Conservation (phyloP, 495 filamentous ascomycete species). For the Chlorociboria aeruginascens region DNA sequence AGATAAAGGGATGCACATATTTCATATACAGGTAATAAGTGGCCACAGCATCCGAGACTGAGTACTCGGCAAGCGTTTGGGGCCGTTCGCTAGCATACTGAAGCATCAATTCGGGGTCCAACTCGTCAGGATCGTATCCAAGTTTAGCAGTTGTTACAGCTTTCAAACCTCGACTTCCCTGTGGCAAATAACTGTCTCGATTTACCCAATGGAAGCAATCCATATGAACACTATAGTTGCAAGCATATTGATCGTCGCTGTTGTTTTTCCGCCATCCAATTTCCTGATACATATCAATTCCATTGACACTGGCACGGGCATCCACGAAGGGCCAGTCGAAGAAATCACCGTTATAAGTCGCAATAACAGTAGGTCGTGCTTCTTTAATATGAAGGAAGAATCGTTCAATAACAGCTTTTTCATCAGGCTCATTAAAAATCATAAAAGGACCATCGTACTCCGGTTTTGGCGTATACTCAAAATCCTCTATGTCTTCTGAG, state of each 20-base stretch:
- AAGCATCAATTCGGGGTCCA: slow-evolving; percentile 97
- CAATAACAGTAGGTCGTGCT: slow-evolving; percentile 88
- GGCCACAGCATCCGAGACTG: slow-evolving; percentile 95
- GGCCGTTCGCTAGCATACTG: slow-evolving; percentile 84
- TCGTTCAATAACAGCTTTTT: slow-evolving; percentile 74
- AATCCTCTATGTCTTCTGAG: slow-evolving; percentile 93
- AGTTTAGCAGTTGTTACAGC: slow-evolving; percentile 96
- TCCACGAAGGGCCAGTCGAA: slow-evolving; percentile 99
- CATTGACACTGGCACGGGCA: slow-evolving; percentile 76
- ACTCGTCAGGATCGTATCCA: slow-evolving; percentile 95
- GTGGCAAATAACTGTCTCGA: slow-evolving; percentile 93
- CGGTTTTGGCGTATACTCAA: slow-evolving; percentile 94
- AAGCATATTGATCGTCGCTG: slow-evolving; percentile 84
- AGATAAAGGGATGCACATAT: slow-evolving; percentile 99
- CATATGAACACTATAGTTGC: slow-evolving; percentile 93
- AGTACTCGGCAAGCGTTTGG: slow-evolving; percentile 93
- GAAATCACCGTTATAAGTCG: slow-evolving; percentile 99
- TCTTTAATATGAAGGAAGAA: slow-evolving; percentile 96
- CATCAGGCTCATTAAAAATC: slow-evolving; percentile 96
- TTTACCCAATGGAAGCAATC: slow-evolving; percentile 99
- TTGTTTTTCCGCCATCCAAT: slow-evolving; percentile 91
- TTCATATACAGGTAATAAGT: slow-evolving; percentile 99
- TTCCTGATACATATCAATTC: slow-evolving; percentile 99
- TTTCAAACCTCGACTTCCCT: slow-evolving; percentile 94
- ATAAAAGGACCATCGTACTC: slow-evolving; percentile 93